Conservation (phyloP, 202 grass and related monocot genomes). For the Schoenoplectus triqueter region DNA sequence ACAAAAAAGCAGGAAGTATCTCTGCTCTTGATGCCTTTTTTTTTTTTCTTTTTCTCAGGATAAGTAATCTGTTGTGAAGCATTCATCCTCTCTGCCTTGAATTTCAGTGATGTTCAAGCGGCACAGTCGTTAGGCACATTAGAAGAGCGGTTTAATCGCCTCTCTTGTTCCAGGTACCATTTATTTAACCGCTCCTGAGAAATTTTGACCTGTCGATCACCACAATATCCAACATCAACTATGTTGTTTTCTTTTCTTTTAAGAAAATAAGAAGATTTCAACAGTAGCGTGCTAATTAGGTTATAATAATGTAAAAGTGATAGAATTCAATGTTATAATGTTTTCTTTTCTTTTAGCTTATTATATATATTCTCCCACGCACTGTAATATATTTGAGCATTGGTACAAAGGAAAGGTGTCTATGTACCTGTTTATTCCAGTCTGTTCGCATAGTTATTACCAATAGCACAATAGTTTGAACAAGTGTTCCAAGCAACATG, state of each 20-base stretch:
- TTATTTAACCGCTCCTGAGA: slow-evolving; percentile 50
- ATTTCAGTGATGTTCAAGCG: slow-evolving; percentile 18
- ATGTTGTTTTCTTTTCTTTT: not conserved
- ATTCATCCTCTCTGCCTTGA: not conserved
- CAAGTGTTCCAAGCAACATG: slow-evolving; percentile 69
- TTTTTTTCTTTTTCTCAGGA: not conserved
- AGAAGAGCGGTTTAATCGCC: slow-evolving; percentile 10
- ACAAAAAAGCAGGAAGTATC: not conserved
- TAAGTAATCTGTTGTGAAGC: not conserved
- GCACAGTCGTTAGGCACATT: not conserved
- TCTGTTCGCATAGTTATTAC: slow-evolving; percentile 63
- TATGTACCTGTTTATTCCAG: slow-evolving; percentile 72
- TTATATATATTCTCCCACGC: not conserved
- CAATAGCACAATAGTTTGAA: slow-evolving; percentile 71
- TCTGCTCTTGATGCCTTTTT: not conserved
- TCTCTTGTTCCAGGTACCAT: slow-evolving; percentile 48
- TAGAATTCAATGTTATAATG: not conserved
- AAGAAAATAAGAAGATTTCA: not conserved
- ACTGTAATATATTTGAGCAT: slow-evolving; percentile 8
- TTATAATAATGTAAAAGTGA: not conserved
- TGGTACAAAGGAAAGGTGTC: not conserved
- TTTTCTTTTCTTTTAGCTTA: not conserved
- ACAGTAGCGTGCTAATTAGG: not conserved
- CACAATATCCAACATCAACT: not conserved
- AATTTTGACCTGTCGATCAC: slow-evolving; percentile 46